Evolutionary conservation across 352 stramenopile genomes (phyloP), one percentile per base, ranked within the genome.

Genomic region (Albugo candida): DNA sequence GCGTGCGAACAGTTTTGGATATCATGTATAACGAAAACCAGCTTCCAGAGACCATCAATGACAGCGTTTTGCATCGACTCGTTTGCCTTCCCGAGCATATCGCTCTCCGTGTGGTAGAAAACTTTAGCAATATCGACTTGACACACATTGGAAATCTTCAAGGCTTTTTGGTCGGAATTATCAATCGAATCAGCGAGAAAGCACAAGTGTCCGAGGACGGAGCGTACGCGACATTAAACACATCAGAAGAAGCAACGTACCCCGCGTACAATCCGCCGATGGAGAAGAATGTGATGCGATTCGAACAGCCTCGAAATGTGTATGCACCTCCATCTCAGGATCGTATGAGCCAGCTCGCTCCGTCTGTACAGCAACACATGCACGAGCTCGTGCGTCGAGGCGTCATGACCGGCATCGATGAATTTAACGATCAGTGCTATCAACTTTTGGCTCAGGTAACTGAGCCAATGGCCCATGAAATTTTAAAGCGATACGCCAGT

Each of bases 91-190:
- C 71, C 0, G 76, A 86, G 47, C 60, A 61, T 20, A 60, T 81
- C 19, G 73, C 76, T 13, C 12, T 83, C 19, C 61, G 61, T 11
- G 76, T 70, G 2, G 70, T 86, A 1, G 71, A 83, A 36, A 89
- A 86, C 45, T 81, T 89, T 41, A 78, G 60, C 60, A 79, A 78
- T 47, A 66, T 73, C 24, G 73, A 89, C 58, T 50, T 84, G 11
- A 55, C 66, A n/a, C 67, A 81, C 27, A 64, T 89, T 27, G 61
- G 66, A n/a, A 85, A 85, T 51, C 45, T 86, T 19, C 66, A 86
- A 49, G 71, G 71, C 13, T 89, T 89, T 53, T 59, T 89, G 1
- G 69, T 86, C 4, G 76, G 76, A 20, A 89, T 89, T 47, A 83
- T 89, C 58, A 86, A 83, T 44, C 73, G 73, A 40, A 70, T 86